Percentiles rank a stretch among this genome's conserved stretches.
phyloP scores from a whole-genome alignment of 2,329 filamentous ascomycete genomes.

The Cephalotrichum gorgonifer region DNA sequence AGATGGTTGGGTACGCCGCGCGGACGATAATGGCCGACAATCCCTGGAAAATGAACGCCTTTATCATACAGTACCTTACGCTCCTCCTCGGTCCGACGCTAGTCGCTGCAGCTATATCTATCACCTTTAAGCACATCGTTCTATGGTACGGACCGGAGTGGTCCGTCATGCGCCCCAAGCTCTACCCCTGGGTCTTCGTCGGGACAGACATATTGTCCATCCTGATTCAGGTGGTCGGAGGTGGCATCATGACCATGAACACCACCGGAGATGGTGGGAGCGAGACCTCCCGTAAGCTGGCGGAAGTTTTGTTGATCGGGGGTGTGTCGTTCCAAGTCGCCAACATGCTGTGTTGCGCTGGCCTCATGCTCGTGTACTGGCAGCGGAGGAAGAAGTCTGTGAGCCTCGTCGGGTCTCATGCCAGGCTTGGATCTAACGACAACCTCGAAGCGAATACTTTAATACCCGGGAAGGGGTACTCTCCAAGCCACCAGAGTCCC shows the following conservation, averaged over 20 bases:
- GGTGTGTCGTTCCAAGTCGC: slow-evolving; percentile 14
- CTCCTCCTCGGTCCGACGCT: slow-evolving; percentile 30
- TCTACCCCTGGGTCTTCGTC: slow-evolving; percentile 38
- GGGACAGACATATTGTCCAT: slow-evolving; percentile 30
- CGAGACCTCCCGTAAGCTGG: too few species aligned
- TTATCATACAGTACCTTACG: slow-evolving; percentile 30
- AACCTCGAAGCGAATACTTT: too few species aligned
- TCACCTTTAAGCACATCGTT: slow-evolving; percentile 33
- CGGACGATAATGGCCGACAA: too few species aligned
- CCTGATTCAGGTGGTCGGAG: slow-evolving; percentile 13
- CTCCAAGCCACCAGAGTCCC: too few species aligned
- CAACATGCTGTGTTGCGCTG: slow-evolving; percentile 14
- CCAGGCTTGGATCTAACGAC: too few species aligned
- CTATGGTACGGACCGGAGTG: slow-evolving; percentile 26
- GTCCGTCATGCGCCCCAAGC: slow-evolving; percentile 22
- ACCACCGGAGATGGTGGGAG: too few species aligned
- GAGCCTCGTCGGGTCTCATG: too few species aligned
- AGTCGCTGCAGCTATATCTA: slow-evolving; percentile 30
- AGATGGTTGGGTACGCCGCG: too few species aligned
- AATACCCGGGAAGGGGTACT: too few species aligned
- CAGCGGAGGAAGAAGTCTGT: too few species aligned
- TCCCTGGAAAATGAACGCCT: slow-evolving; percentile 26
- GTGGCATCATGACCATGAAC: slow-evolving; percentile 11
- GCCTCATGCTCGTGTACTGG: slow-evolving; percentile 11
- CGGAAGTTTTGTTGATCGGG: slow-evolving; percentile 11